These are phyloP conservation scores for Pythium angustatum DNA, from an alignment of 352 stramenopile genomes.

Conservation along the genomic window DNA sequence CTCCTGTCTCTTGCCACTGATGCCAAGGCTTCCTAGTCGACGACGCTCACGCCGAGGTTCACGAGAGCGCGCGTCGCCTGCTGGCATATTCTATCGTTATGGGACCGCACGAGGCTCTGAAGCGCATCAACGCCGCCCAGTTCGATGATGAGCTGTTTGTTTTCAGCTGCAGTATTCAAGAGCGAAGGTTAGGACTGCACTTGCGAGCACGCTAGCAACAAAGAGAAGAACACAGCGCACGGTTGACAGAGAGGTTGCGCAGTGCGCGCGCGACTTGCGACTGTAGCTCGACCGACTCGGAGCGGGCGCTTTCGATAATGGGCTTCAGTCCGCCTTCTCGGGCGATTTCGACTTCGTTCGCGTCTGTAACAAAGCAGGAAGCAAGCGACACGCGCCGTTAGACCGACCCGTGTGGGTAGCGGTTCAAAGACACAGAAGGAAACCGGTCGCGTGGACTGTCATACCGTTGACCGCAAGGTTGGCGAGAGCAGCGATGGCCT, in stretches of 20 bases:
- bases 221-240: constrained; percentile 40
- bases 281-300: constrained; percentile 84
- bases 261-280: constrained; percentile 90
- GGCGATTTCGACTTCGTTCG: constrained; percentile 92
- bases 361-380: constrained; percentile 46
- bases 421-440: neutral
- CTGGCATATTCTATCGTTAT: constrained; percentile 88
- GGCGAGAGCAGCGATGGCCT: constrained; percentile 92
- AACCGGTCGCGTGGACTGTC: neutral
- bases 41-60: constrained; percentile 85
- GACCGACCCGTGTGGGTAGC: no score
- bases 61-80: constrained; percentile 86
- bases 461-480: constrained; percentile 94
- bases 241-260: constrained; percentile 93
- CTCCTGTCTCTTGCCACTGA: neutral
- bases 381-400: neutral
- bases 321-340: constrained; percentile 85
- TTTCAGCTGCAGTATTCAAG: constrained; percentile 55
- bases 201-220: no score
- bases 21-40: constrained; percentile 55
- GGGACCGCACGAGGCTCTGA: constrained; percentile 72
- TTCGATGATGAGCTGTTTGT: constrained; percentile 89
- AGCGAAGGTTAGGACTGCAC: no score
- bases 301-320: constrained; percentile 86
- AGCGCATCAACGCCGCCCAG: constrained; percentile 82